phyloP scores from a whole-genome alignment of 2,329 filamentous ascomycete genomes.

The Didymella segeticola region DNA sequence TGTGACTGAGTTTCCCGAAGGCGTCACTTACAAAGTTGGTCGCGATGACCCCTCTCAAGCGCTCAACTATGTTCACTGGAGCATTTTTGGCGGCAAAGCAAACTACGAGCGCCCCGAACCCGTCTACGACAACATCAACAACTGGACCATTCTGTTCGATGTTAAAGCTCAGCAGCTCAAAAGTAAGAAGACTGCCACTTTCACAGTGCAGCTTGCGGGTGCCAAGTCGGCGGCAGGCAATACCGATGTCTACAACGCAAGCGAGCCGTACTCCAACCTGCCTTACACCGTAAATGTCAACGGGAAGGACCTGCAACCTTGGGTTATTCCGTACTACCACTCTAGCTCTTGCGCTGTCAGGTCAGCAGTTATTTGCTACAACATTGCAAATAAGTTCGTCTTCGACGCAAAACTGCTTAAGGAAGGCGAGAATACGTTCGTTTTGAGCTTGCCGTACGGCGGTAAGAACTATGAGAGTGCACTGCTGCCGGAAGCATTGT shows the following conservation, averaged over 20 bases:
- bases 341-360: constrained; percentile 67
- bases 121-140: constrained; percentile 48
- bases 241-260: constrained; percentile 64
- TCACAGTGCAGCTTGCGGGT: constrained; percentile 68
- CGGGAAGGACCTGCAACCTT: constrained; percentile 55
- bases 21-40: constrained; percentile 65
- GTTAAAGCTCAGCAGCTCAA: constrained; percentile 46
- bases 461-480: constrained; percentile 66
- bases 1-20: constrained; percentile 63
- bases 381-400: constrained; percentile 64
- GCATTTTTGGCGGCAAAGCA: constrained; percentile 64
- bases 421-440: constrained; percentile 62
- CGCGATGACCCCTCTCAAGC: constrained; percentile 57
- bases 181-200: constrained; percentile 56
- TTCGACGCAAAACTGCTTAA: constrained; percentile 60
- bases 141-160: constrained; percentile 26
- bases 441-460: constrained; percentile 65
- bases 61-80: constrained; percentile 71
- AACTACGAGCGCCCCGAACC: constrained; percentile 55
- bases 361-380: constrained; percentile 67
- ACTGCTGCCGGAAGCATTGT: constrained; percentile 58
- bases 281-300: constrained; percentile 60
- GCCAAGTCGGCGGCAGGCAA: constrained; percentile 68
- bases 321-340: constrained; percentile 66
- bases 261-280: constrained; percentile 61